Evolutionary conservation across 306 rosid genomes (phyloP).

Genomic region (Prunus padus): DNA sequence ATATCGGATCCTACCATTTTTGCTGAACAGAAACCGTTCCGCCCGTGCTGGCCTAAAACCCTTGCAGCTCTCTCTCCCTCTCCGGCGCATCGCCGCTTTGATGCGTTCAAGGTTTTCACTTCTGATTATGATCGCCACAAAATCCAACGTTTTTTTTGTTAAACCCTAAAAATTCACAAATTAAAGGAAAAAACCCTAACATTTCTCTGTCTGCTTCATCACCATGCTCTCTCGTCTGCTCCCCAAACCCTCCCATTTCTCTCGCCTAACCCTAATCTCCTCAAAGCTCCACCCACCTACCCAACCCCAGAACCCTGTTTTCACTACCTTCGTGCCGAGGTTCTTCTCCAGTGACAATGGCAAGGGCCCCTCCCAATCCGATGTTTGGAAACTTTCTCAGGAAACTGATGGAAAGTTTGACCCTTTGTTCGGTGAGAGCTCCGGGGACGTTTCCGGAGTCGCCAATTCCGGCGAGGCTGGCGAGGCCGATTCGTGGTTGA

Average conservation of each 20-base stretch:
- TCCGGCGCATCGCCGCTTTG: neutral
- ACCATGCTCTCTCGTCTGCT: slow-evolving; percentile 86
- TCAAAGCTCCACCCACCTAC: slow-evolving; percentile 21
- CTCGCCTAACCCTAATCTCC: slow-evolving; percentile 43
- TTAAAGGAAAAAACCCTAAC: neutral
- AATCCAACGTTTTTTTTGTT: neutral
- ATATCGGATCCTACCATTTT: neutral
- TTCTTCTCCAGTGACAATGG: slow-evolving; percentile 53
- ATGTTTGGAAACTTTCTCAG: slow-evolving; percentile 42
- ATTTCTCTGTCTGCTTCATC: slow-evolving; percentile 9
- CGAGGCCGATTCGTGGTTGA: slow-evolving; percentile 42
- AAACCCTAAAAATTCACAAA: neutral
- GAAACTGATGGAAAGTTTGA: slow-evolving; percentile 49
- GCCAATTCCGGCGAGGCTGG: neutral
- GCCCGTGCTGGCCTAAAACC: neutral
- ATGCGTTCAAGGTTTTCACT: neutral
- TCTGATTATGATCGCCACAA: neutral
- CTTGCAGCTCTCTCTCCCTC: neutral
- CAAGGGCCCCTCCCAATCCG: slow-evolving; percentile 28
- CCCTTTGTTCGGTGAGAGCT: slow-evolving; percentile 38
- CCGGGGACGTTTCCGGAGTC: slow-evolving; percentile 26
- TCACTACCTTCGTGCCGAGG: slow-evolving; percentile 24
- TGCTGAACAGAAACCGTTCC: neutral
- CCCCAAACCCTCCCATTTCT: slow-evolving; percentile 64
- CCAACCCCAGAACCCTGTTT: slow-evolving; percentile 29